Evolutionary conservation across 2,329 filamentous ascomycete species (phyloP), one percentile per base, ranked within the genome.

Genomic region (Exophiala sp.): DNA sequence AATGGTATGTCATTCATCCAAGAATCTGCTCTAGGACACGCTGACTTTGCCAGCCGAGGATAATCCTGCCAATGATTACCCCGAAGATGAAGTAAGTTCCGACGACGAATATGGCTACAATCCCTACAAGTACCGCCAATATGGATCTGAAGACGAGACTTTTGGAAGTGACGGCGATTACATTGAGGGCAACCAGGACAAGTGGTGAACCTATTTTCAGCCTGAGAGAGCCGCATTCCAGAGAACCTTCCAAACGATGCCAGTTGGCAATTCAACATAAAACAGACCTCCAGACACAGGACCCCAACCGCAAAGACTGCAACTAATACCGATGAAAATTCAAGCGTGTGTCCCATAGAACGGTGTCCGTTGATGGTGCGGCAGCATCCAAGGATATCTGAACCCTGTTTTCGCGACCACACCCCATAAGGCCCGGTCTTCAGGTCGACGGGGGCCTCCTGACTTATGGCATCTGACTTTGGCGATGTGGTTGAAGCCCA

Each of bases 61-160:
- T 51, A 70, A 73, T 55, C 72, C 72, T 21, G 69, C 70, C 41
- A 75, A 75, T 58, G 73, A 75, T 54, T 75, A 75, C 56, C 73
- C 73, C 0, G 73, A 75, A 48, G 73, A 75, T 51, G 73, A 75
- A 44, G 62, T 73, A 24, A 70, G 68, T 3, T 70, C 69, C 34
- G 69, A 70, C n/a, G 72, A 75, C 41, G 71, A 75, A 40, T 68
- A 66, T 40, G 68, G 69, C 38, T 69, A 69, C 51, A 62, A 63
- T 48, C 64, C 66, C 45, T 73, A 72, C 53, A 65, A 69, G 43
- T 61, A 62, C 46, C 65, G 66, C 35, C 53, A 57, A n/a, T 63
- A 57, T 18, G 60, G 60, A 29, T 74, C 70, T 13, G 72, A 73
- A 47, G 67, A 73, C 43, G 71, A 74, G 46, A 68, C 71, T 16